Evolutionary conservation across 2,329 filamentous ascomycete species (phyloP).

Genomic region (Exophiala dermatitidis): DNA sequence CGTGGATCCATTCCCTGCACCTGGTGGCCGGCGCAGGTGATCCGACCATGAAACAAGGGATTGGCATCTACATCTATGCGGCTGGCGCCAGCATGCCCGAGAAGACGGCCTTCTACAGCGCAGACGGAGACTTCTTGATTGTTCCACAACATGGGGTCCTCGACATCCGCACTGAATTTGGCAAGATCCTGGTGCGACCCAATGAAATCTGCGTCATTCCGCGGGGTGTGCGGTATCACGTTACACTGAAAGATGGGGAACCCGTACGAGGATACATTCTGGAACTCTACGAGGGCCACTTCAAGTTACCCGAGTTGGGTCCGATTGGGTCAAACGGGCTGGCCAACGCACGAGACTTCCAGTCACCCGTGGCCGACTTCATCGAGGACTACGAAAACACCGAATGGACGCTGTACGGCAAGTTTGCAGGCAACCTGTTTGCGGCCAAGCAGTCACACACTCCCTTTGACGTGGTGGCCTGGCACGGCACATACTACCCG

Average conservation of each 20-base stretch:
- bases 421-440: conserved; percentile 63
- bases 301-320: conserved; percentile 62
- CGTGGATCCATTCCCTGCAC: conserved; percentile 63
- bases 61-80: conserved; percentile 75
- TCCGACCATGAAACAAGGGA: conserved; percentile 66
- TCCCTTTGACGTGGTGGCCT: conserved; percentile 71
- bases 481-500: conserved; percentile 73
- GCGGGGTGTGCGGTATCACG: conserved; percentile 65
- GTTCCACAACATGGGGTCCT: conserved; percentile 67
- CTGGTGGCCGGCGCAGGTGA: conserved; percentile 74
- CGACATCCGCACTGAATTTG: conserved; percentile 71
- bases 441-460: conserved; percentile 59
- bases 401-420: conserved; percentile 52
- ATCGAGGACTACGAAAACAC: conserved; percentile 49
- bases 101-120: conserved; percentile 74
- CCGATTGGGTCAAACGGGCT: conserved; percentile 67
- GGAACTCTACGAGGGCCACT: conserved; percentile 67
- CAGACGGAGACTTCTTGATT: conserved; percentile 71
- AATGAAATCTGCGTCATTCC: conserved; percentile 73
- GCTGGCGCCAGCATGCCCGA: conserved; percentile 69
- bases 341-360: conserved; percentile 70
- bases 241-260: conserved; percentile 55
- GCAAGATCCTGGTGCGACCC: conserved; percentile 65
- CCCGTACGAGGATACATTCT: conserved; percentile 66
- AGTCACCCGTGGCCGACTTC: conserved; percentile 63